Base-by-base conservation (phyloP, 208 protist species). In the Vickermania spadyakhi region DNA sequence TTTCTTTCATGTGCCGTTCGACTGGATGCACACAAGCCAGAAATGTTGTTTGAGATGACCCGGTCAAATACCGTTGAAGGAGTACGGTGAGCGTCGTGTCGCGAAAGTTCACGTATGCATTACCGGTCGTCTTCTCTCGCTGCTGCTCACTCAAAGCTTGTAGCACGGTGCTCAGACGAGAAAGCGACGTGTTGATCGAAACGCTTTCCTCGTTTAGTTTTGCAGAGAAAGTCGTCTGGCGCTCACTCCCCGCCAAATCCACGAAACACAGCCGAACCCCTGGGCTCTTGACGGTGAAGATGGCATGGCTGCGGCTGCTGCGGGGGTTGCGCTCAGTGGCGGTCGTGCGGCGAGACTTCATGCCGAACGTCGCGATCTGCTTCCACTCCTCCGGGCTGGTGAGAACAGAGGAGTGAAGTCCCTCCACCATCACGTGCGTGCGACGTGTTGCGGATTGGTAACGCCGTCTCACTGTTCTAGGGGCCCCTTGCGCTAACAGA, bases 291-390 rank as follows among this genome's bases (percentile, higher is more conserved):
- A 97, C 72, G 21, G 86, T 95, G 71, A 97, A 93, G 62, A 97
- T 71, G 49, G 90, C 79, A 64, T 98, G 96, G 58, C 91, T 97
- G 21, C 96, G 79, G 53, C 89, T 96, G 56, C 90, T 97, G 13
- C 78, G 74, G 3, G 75, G 59, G 74, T 98, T 98, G 63, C 89
- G 86, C 51, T 89, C 75, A 5, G 94, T 98, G 18, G 88, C 67
- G 3, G 88, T 77, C 18, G 84, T 95, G 14, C 85, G 79, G 4
- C 88, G 74, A 11, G 83, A 86, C 1, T 66, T 62, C 88, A 91
- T 87, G 41, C 84, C 83, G 66, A 81, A 90, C n/a, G 52, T 58
- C 1, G 81, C 67, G 28, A 89, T 75, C 14, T 73, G 79, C 5
- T 67, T 25, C 88, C 88, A 95, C 71, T 92, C 73, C 50, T 77